Conservation (phyloP, 345 rosid genomes). For the Dimocarpus longan region DNA sequence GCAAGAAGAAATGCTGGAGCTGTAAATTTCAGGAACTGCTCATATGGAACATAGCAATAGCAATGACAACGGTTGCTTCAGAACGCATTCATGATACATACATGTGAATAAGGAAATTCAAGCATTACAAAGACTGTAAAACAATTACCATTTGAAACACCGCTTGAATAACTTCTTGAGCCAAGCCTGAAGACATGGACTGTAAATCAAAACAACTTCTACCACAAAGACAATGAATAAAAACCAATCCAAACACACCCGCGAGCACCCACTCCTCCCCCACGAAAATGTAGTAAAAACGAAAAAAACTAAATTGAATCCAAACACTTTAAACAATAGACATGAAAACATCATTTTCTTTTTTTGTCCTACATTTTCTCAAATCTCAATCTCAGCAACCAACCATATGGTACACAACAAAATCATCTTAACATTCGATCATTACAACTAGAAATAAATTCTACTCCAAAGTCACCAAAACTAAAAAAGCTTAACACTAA, state of each 20-base stretch:
- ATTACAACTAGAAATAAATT: not conserved
- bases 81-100: not conserved
- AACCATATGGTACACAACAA: not conserved
- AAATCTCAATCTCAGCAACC: conserved; percentile 1
- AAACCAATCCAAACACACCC: not conserved
- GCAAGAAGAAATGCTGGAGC: conserved; percentile 38
- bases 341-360: not conserved
- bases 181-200: conserved; percentile 46
- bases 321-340: not conserved
- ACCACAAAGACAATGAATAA: conserved; percentile 12
- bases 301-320: not conserved
- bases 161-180: conserved; percentile 48
- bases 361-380: conserved; percentile 10
- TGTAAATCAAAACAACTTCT: conserved; percentile 17
- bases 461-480: not conserved
- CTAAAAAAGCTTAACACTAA: not conserved
- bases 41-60: conserved; percentile 24
- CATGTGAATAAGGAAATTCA: not conserved
- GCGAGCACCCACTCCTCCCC: not conserved
- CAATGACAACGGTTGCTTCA: not conserved
- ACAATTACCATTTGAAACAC: conserved; percentile 50
- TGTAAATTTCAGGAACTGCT: conserved; percentile 45
- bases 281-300: not conserved
- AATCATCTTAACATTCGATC: not conserved
- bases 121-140: not conserved